These are phyloP conservation scores for Blastocystis sp. DNA, from an alignment of 352 stramenopile species.

Conservation along the genomic window DNA sequence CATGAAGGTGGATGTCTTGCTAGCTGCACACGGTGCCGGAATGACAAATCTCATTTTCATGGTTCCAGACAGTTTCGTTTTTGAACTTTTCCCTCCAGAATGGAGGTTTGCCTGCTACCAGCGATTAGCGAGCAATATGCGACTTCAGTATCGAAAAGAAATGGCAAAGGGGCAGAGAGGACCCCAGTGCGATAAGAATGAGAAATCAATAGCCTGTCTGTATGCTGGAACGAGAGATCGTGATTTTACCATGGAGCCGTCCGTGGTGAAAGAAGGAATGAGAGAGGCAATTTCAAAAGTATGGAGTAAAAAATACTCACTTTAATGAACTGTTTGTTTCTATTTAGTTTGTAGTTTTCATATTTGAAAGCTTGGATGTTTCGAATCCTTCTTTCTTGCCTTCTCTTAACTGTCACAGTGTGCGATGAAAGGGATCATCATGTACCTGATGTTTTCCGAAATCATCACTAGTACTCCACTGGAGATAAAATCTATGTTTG, in stretches of 20 bases:
- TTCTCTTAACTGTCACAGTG: background rate
- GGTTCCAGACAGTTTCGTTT: background rate
- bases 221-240: background rate
- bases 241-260: background rate
- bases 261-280: background rate
- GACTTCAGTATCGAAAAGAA: background rate
- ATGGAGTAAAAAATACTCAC: background rate
- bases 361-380: background rate
- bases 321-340: background rate
- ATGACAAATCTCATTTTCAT: slow-evolving; percentile 48
- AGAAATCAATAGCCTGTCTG: background rate
- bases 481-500: slow-evolving; percentile 66
- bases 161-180: background rate
- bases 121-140: background rate
- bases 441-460: background rate
- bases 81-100: slow-evolving; percentile 43
- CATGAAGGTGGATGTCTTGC: background rate
- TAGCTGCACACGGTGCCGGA: background rate
- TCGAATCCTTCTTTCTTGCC: background rate
- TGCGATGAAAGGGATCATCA: slow-evolving; percentile 24
- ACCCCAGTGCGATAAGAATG: background rate
- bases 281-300: background rate
- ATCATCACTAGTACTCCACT: background rate
- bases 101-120: background rate
- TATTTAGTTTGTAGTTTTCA: background rate